phyloP scores from a whole-genome alignment of 2,329 filamentous ascomycete species.

The Penicillium sp. region DNA sequence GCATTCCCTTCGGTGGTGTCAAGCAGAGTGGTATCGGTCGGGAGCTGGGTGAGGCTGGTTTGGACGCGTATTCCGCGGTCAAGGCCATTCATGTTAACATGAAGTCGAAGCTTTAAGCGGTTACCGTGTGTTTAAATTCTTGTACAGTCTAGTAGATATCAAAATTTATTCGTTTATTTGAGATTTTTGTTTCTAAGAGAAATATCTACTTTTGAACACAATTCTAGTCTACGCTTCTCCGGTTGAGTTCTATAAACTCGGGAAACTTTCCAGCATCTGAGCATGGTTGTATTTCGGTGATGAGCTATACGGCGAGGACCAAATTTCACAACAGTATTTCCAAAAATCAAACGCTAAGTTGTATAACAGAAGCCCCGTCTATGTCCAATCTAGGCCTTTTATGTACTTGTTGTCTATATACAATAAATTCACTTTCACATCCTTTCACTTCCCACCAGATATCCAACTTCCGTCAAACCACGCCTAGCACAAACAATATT shows the following conservation, averaged over 20 bases:
- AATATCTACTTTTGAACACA: no score
- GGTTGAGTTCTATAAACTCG: no score
- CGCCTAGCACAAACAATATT: no score
- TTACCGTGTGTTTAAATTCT: background rate
- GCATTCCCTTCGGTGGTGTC: conserved; percentile 43
- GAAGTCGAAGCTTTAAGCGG: conserved; percentile 29
- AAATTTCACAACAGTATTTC: background rate
- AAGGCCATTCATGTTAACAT: conserved; percentile 37
- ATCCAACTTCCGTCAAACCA: background rate
- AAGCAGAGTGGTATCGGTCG: conserved; percentile 57
- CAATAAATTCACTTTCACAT: background rate
- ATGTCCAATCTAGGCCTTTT: background rate
- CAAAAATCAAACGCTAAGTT: background rate
- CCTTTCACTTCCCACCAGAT: background rate
- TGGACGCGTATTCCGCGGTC: conserved; percentile 48
- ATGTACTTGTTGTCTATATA: conserved; percentile 6
- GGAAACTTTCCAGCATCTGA: no score
- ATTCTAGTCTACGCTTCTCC: no score
- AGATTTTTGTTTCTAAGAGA: background rate
- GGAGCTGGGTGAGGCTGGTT: conserved; percentile 54
- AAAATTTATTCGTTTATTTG: background rate
- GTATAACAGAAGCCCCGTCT: background rate
- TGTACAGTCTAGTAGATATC: background rate
- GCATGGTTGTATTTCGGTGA: no score
- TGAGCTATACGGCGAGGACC: no score